A percentile compares a stretch with the other conserved stretches of the same genome.
phyloP scores from a whole-genome alignment of 75 land plant genomes.

The Cunninghamia lanceolata region DNA sequence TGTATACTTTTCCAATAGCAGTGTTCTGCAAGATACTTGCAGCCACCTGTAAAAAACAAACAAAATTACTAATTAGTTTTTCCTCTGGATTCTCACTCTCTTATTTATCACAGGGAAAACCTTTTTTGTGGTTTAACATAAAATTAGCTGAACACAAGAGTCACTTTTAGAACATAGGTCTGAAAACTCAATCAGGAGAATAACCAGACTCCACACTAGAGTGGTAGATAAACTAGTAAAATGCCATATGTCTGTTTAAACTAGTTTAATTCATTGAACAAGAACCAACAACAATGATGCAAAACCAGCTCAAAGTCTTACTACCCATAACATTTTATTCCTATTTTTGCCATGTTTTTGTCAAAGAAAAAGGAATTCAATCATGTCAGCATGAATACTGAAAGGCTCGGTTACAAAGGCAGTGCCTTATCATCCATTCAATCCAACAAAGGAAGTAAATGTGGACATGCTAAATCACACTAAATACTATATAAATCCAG shows the following conservation, averaged over 20 bases:
- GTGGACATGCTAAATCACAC: background rate
- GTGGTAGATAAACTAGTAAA: background rate
- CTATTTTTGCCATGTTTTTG: background rate
- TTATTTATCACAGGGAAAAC: background rate
- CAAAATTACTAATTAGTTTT: background rate
- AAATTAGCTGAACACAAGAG: background rate
- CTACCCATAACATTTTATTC: background rate
- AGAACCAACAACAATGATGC: no score
- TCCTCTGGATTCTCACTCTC: background rate
- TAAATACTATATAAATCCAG: background rate
- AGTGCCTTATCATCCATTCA: background rate
- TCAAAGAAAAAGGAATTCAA: background rate
- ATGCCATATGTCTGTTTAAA: background rate
- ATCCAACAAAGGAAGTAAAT: background rate
- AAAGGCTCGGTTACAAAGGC: background rate
- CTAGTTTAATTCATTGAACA: background rate
- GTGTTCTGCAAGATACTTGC: constrained; percentile 83
- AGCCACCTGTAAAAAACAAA: constrained; percentile 51
- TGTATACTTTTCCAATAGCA: constrained; percentile 63
- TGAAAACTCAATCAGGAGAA: background rate
- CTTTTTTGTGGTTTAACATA: background rate
- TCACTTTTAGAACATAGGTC: background rate
- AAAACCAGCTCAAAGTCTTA: background rate
- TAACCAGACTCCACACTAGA: background rate
- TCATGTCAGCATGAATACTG: background rate